Base-by-base conservation (phyloP, 768 basidiomycete species). In the Dendrothele bispora region DNA sequence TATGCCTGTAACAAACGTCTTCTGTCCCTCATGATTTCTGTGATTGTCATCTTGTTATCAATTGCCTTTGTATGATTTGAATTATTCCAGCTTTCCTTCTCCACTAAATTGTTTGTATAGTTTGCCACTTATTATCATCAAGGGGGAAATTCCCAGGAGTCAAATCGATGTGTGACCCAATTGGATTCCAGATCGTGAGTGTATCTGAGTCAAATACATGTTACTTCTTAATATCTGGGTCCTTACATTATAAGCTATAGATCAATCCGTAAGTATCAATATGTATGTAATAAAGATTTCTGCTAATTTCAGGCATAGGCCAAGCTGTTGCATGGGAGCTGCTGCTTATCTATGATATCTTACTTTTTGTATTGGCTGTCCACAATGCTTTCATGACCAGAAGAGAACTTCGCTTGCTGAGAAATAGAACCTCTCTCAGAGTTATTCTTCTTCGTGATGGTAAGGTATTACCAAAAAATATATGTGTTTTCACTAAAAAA, bases 381-480 rank as follows among this genome's bases (percentile, higher is more conserved):
- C 22, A 25, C 11, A 40, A 40, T 40, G 39, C 22, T 8, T 40
- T 40, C 22, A 40, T 10, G 27, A 40, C 39, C 17, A 26, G 39
- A 25, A 7, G 27, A n/a, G 39, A 40, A 26, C 22, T 40, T 2
- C 39, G 22, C 15, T 24, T 40, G 39, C 39, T 40, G 39, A 40
- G 27, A 40, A 15, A 24, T 18, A 21, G 22, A 21, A 26, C 22
- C 22, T 40, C 39, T 21, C 39, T 40, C 7, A 20, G 39, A 40
- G 39, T 40, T 2, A 40, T 40, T 25, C 39, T 40, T 8, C 39
- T 40, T 40, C 39, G 39, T 18, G 39, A 40, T 24, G 39, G 39
- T 40, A 11, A 18, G 39, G 22, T 7, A 21, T n/a, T n/a, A n/a
- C n/a, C n/a, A n/a, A n/a, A n/a, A n/a, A n/a, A n/a, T n/a, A n/a